Evolutionary conservation across 805 yeast species (phyloP).

Genomic region (Schwanniomyces sp.): DNA sequence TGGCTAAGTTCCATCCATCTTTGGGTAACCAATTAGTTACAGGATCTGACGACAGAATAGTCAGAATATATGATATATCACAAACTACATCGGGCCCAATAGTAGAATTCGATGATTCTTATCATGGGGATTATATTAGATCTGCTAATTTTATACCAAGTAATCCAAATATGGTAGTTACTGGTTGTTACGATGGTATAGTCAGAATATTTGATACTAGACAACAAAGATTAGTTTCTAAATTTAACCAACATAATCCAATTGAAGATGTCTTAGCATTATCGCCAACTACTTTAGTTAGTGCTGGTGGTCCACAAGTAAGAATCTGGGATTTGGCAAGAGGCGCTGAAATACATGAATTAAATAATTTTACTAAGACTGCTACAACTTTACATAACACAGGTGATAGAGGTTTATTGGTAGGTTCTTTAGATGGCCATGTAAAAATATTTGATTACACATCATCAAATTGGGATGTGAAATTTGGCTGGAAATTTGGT

Average conservation of each 20-base stretch:
- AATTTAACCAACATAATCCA: slow-evolving; percentile 67
- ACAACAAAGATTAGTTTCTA: slow-evolving; percentile 53
- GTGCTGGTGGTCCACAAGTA: slow-evolving; percentile 78
- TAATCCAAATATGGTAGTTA: slow-evolving; percentile 75
- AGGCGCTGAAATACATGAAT: slow-evolving; percentile 65
- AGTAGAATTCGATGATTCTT: slow-evolving; percentile 54
- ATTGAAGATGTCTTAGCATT: slow-evolving; percentile 82
- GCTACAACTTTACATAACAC: slow-evolving; percentile 81
- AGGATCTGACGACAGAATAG: slow-evolving; percentile 88
- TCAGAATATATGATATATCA: slow-evolving; percentile 84
- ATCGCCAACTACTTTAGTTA: slow-evolving; percentile 70
- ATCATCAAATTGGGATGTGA: slow-evolving; percentile 76
- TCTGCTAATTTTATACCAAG: slow-evolving; percentile 75
- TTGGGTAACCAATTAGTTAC: slow-evolving; percentile 73
- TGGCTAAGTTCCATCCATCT: slow-evolving; percentile 85
- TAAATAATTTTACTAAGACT: slow-evolving; percentile 89
- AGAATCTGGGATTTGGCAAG: slow-evolving; percentile 92
- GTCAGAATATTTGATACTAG: slow-evolving; percentile 86
- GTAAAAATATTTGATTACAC: slow-evolving; percentile 88
- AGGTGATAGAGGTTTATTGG: slow-evolving; percentile 76
- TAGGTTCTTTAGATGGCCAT: slow-evolving; percentile 96
- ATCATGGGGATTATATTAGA: slow-evolving; percentile 87
- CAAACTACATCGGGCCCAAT: slow-evolving; percentile 70
- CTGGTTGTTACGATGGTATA: slow-evolving; percentile 92
- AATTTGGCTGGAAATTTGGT: slow-evolving; percentile 97